These are phyloP conservation scores for Irpex sp. DNA, from an alignment of 1,284 basidiomycete species.

Conservation along the genomic window DNA sequence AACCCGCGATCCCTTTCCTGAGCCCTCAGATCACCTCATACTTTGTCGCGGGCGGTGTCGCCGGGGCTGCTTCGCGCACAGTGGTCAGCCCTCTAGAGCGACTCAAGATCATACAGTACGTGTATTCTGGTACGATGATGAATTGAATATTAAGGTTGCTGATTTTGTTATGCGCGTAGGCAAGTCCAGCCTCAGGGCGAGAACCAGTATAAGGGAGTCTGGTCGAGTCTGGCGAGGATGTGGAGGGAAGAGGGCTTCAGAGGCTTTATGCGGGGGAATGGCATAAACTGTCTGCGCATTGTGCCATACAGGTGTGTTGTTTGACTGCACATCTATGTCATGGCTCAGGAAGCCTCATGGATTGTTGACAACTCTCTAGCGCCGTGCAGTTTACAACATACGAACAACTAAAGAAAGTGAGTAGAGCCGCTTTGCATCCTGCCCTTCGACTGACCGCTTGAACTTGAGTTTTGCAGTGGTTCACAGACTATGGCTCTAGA, in stretches of 20 bases:
- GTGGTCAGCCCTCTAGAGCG: conserved; percentile 91
- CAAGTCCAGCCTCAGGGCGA: conserved; percentile 75
- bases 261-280: conserved; percentile 91
- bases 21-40: conserved; percentile 63
- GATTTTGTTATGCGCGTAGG: conserved; percentile 34
- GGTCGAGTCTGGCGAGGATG: conserved; percentile 80
- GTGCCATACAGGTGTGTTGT: conserved; percentile 61
- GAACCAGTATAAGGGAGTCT: conserved; percentile 79
- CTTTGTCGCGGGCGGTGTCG: conserved; percentile 76
- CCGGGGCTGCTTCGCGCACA: conserved; percentile 83
- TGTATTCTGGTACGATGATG: conserved; percentile 11
- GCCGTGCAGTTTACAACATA: conserved; percentile 93
- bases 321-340: neutral
- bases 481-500: conserved; percentile 63
- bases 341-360: neutral
- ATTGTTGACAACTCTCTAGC: conserved; percentile 30
- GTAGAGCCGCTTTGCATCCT: conserved; percentile 15
- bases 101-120: conserved; percentile 93
- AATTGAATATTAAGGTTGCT: neutral
- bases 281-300: conserved; percentile 91
- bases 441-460: conserved; percentile 15
- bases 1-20: conserved; percentile 28
- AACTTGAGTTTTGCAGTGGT: conserved; percentile 46
- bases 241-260: conserved; percentile 90
- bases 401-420: conserved; percentile 82